Base-by-base conservation (phyloP, 2,329 filamentous ascomycete genomes). In the Beauveria varroae region DNA sequence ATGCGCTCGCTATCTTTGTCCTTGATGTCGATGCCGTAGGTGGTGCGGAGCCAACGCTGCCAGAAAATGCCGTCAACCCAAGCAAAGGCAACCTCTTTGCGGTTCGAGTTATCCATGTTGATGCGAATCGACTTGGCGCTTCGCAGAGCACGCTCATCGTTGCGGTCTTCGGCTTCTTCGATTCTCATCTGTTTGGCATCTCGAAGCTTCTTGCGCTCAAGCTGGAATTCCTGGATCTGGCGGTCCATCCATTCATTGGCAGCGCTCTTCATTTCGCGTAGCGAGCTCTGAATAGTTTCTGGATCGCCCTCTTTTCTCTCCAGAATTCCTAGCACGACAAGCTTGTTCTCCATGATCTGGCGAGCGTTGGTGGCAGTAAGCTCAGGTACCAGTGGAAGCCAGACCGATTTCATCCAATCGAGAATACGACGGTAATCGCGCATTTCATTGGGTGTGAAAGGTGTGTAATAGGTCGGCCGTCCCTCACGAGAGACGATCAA, bases 231-330 rank as follows among this genome's bases (percentile, higher is more conserved):
- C 67, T 93, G 87, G 20, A 91, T 89, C 75, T 97, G 91, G 77
- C 96, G 95, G 73, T 98, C 93, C 84, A 98, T 96, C 93, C 95
- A 99, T 74, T 98, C 95, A 63, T 93, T 83, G 9, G 95, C 95
- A 1, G 95, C 95, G 66, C 89, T 93, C 83, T 98, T 98, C 76
- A 99, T 86, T 76, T 99, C 96, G 40, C 89, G 86, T 73, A 90
- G 89, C 28, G 90, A 89, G 61, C 82, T 81, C 56, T 85, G 78
- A 72, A 96, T 96, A 41, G 91, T 86, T 62, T 93, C 90, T 43
- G 87, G 53, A 28, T 62, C 60, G 40, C 54, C 80, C 63, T 93
- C 86, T 41, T 91, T 86, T 56, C 92, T 85, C 71, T 88, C 91
- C 46, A 99, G 79, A 40, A 99, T 88, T 20, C 90, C 95, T 18